Evolutionary conservation across 2,329 filamentous ascomycete species (phyloP), one percentile per base, ranked within the genome.

Genomic region (Calycina herbarum): DNA sequence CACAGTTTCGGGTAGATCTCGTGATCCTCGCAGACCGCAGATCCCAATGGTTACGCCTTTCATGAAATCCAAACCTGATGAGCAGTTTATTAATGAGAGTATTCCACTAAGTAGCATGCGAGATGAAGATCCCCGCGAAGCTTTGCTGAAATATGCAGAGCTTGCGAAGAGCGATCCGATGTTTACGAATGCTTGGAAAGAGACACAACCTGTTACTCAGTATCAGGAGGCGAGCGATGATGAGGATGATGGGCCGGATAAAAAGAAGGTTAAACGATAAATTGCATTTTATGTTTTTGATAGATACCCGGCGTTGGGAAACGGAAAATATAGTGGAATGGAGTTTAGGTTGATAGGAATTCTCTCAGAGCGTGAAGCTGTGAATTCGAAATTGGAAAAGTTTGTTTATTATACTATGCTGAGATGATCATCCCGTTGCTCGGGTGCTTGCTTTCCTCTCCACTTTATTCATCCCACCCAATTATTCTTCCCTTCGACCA

Each of bases 41-140:
- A 85, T 96, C 57, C 94, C 93, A 3, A 84, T 86, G 65, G 86
- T 90, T 63, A 98, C 95, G 10, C 95, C 95, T 0, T 98, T 98
- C 76, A 90, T 92, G 72, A 95, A 96, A 78, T 91, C 85, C 67
- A 91, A 95, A 73, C 94, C 94, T 0, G 94, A 98, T 77, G 91
- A 94, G 77, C 90, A 90, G 73, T 92, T 96, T 76, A 92, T 99
- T 67, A 89, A 89, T 72, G 87, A 94, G 75, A 92, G 91, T 70
- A 96, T 98, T 62, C 93, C 94, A 33, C 84, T 98, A 13, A 94
- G 93, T 68, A 89, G 87, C 68, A 96, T 99, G 92, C 84, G 96
- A 59, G 94, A 99, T 78, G 95, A 99, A 77, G 95, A 99, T 80
- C 95, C 95, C 0, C 84, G 95, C 69, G 95, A 97, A 78, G 95